Evolutionary conservation across 2,329 filamentous ascomycete genomes (phyloP), one percentile per base, ranked within the genome.

Genomic region (Arachnomyces sp.): DNA sequence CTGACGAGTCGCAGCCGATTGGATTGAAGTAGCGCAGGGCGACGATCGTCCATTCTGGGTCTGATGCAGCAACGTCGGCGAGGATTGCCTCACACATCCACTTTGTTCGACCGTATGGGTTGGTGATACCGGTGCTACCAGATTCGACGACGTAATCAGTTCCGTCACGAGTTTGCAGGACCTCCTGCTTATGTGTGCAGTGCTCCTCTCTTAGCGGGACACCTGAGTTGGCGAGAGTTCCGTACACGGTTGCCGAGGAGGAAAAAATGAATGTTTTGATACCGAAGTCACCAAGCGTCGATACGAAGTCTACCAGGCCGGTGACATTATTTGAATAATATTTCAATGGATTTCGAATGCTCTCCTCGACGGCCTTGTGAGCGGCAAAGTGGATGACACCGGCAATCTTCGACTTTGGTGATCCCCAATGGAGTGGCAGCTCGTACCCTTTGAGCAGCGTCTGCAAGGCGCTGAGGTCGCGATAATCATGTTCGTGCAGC

Each of bases 371-470:
- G 2, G 78, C 77, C 55, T 83, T 83, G 65, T 76, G 75, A 1
- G 80, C 80, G 11, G 80, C 80, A 48, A 83, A 83, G 52, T 84
- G 80, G 42, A 84, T 81, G n/a, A 83, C 77, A 1, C 77, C 78
- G 0, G 65, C 63, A 45, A 82, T 79, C 21, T 63, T 68, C 2
- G 75, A 78, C 38, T 58, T 57, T 13, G 64, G 55, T 11, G 54
- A 47, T 16, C 55, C 52, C 59, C 60, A 59, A 39, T 56, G 42
- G 32, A 57, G 54, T 30, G 53, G 38, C 45, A 56, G 36, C 28
- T 50, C 57, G 49, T 73, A 71, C 39, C 62, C 60, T 13, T 67
- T 54, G 34, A 74, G 58, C 16, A 74, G 52, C 7, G 56, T 48
- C 34, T 57, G 57, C 52, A 75, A 66, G 29, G 61, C 51, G 14